Percentiles rank a stretch among this genome's conserved stretches.
phyloP scores from a whole-genome alignment of 2,329 filamentous ascomycete species.

The Coleophoma crateriformis region DNA sequence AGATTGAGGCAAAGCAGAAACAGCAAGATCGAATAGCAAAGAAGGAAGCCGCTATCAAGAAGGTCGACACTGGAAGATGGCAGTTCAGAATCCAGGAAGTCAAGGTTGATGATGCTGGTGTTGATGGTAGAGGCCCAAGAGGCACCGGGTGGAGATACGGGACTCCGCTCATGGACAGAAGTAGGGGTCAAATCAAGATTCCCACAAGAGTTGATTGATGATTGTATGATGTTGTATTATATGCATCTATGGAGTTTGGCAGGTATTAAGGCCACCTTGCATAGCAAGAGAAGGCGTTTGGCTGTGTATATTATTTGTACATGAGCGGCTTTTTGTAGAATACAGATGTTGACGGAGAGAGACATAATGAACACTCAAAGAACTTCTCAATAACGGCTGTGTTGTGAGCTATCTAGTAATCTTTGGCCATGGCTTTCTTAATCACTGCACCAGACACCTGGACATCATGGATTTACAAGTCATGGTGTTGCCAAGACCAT shows the following conservation, averaged over 20 bases:
- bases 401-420: too few relatives aligned
- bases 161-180: constrained; percentile 55
- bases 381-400: too few relatives aligned
- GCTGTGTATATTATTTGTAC: constrained; percentile 10
- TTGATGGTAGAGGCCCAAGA: constrained; percentile 42
- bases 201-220: constrained; percentile 47
- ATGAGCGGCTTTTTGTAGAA: constrained; percentile 1
- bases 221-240: constrained; percentile 7
- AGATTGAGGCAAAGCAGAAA: constrained; percentile 36
- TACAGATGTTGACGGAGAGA: background rate
- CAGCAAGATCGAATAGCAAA: constrained; percentile 27
- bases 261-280: too few relatives aligned
- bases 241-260: constrained; percentile 6
- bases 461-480: too few relatives aligned
- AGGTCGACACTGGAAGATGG: constrained; percentile 43
- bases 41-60: constrained; percentile 35
- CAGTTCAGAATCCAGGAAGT: constrained; percentile 59
- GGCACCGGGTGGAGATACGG: constrained; percentile 61
- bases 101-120: constrained; percentile 50
- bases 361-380: background rate
- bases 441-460: too few relatives aligned
- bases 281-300: background rate
- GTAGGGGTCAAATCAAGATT: constrained; percentile 61
- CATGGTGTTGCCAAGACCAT: too few relatives aligned
- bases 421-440: too few relatives aligned